A percentile compares a stretch with the other conserved stretches of the same genome.
Conservation (phyloP, 805 yeast genomes). For the Candida alai region DNA sequence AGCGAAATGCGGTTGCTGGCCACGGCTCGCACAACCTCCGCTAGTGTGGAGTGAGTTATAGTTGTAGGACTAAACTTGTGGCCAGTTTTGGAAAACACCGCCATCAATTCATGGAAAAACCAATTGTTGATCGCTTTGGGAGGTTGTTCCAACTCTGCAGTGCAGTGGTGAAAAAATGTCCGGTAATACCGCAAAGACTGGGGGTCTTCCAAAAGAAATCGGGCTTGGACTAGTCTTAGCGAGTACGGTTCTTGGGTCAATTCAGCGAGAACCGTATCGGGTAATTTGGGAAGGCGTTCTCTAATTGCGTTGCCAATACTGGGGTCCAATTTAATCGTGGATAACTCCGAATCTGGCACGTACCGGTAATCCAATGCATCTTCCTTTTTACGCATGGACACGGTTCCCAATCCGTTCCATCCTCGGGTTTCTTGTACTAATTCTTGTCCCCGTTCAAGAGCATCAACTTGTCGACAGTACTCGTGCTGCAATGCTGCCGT, state of each 20-base stretch:
- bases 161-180: conserved; percentile 30
- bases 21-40: conserved; percentile 53
- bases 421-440: conserved; percentile 73
- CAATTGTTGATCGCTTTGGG: conserved; percentile 60
- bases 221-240: conserved; percentile 71
- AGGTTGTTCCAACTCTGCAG: conserved; percentile 15
- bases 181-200: conserved; percentile 51
- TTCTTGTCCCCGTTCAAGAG: conserved; percentile 32
- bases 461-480: conserved; percentile 60
- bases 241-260: conserved; percentile 49
- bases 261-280: conserved; percentile 52
- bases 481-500: conserved; percentile 71
- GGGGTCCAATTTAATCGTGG: conserved; percentile 46
- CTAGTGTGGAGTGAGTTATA: conserved; percentile 41
- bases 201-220: conserved; percentile 53
- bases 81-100: conserved; percentile 55
- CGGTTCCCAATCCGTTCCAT: conserved; percentile 79
- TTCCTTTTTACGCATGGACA: conserved; percentile 71
- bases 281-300: conserved; percentile 49
- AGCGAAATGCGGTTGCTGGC: conserved; percentile 48
- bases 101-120: conserved; percentile 78
- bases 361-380: conserved; percentile 83
- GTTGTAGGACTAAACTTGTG: conserved; percentile 23
- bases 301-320: conserved; percentile 41
- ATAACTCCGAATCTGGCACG: conserved; percentile 91